phyloP scores from a whole-genome alignment of 2,329 filamentous ascomycete genomes.

The Aspergillus carbonarius region DNA sequence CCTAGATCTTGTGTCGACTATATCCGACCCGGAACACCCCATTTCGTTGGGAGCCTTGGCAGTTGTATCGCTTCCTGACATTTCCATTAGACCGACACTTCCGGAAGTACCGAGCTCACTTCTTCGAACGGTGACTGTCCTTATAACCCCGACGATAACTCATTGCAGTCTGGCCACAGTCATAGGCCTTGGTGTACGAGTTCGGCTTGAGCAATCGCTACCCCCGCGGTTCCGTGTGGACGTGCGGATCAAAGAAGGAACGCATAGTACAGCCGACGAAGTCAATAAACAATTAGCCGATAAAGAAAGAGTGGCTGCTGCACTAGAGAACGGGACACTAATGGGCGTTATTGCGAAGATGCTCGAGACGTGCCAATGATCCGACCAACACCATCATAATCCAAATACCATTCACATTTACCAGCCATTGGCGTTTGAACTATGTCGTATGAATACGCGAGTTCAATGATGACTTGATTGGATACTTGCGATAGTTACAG shows the following conservation, averaged over 20 bases:
- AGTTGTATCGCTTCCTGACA: slow-evolving; percentile 94
- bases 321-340: slow-evolving; percentile 87
- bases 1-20: slow-evolving; percentile 85
- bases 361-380: slow-evolving; percentile 76
- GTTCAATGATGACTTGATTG: background rate
- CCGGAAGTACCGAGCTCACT: slow-evolving; percentile 55
- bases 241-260: slow-evolving; percentile 90
- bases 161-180: slow-evolving; percentile 96
- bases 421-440: background rate
- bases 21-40: slow-evolving; percentile 95
- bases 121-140: slow-evolving; percentile 75
- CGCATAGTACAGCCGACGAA: slow-evolving; percentile 91
- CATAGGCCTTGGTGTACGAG: slow-evolving; percentile 88
- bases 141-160: slow-evolving; percentile 94
- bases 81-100: slow-evolving; percentile 71
- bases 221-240: slow-evolving; percentile 91
- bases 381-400: background rate
- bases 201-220: slow-evolving; percentile 84
- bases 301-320: slow-evolving; percentile 94
- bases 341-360: slow-evolving; percentile 89
- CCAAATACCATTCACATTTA: background rate
- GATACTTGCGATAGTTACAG: background rate
- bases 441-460: background rate
- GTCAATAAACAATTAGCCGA: slow-evolving; percentile 96
- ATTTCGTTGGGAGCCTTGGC: slow-evolving; percentile 89